Percentiles rank a stretch among this genome's conserved stretches.
These are phyloP conservation scores for Zychaea mexicana DNA, from an alignment of 371 early-diverging fungal genomes.

Conservation along the genomic window DNA sequence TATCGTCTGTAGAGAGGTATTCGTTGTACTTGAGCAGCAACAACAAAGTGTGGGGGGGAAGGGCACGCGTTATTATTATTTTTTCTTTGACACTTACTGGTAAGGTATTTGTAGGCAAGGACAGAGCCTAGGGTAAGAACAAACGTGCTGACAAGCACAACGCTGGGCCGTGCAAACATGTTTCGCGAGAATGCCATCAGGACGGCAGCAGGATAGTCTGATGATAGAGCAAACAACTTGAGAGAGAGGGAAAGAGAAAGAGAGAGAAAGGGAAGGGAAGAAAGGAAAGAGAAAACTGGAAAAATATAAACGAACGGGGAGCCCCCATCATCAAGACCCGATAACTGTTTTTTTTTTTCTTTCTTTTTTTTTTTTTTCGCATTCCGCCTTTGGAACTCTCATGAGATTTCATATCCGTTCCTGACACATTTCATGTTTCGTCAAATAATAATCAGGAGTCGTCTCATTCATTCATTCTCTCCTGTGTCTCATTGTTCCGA, in stretches of 20 bases:
- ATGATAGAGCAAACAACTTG: conserved; percentile 4
- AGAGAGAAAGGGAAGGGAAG: neutral
- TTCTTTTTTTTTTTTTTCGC: too few species aligned
- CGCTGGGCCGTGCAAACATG: conserved; percentile 2
- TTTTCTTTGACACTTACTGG: conserved; percentile 6
- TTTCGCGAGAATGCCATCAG: conserved; percentile 12
- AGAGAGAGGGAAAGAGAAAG: neutral
- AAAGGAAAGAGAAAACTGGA: neutral
- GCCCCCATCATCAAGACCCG: neutral
- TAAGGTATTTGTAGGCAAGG: conserved; percentile 11
- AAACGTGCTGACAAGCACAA: conserved; percentile 2
- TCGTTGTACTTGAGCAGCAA: too few species aligned
- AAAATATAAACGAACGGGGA: too few species aligned
- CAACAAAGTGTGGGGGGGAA: too few species aligned
- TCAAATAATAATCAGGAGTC: neutral
- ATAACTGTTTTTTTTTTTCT: too few species aligned
- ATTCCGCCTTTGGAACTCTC: neutral
- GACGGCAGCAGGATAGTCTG: neutral
- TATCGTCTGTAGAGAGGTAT: too few species aligned
- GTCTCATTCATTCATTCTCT: too few species aligned
- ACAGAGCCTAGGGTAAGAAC: conserved; percentile 16
- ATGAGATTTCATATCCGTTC: neutral
- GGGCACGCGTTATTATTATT: neutral
- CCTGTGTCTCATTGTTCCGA: too few species aligned
- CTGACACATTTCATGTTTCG: neutral